Conservation (phyloP, 2,329 filamentous ascomycete species). For the Chaetomium globosum region DNA sequence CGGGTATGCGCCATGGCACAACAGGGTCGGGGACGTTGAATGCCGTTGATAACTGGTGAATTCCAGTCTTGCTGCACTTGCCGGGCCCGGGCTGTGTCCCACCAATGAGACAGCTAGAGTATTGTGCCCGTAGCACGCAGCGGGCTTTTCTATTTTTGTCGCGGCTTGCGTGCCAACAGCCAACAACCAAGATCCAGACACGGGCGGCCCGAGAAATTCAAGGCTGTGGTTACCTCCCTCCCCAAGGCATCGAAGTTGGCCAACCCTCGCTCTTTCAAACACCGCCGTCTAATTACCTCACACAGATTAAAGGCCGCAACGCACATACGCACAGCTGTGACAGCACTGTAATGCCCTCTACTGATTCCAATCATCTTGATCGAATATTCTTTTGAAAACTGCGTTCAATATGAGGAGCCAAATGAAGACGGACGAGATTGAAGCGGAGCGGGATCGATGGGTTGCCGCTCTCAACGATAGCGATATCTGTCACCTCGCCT, state of each 20-base stretch:
- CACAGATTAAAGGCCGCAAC: too few species aligned
- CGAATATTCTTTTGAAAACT: neutral
- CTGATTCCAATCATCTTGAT: neutral
- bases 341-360: neutral
- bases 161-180: neutral
- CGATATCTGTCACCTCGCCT: slow-evolving; percentile 17
- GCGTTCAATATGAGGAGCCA: slow-evolving; percentile 2
- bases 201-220: slow-evolving; percentile 1
- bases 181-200: slow-evolving; percentile 7
- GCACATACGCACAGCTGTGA: too few species aligned
- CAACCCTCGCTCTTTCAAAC: neutral
- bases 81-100: too few species aligned
- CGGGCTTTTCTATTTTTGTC: too few species aligned
- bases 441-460: slow-evolving; percentile 10
- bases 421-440: slow-evolving; percentile 6
- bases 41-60: too few species aligned
- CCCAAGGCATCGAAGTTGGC: neutral
- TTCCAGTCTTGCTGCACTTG: too few species aligned
- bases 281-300: neutral
- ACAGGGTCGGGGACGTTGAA: too few species aligned
- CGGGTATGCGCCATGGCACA: too few species aligned
- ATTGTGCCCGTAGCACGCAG: too few species aligned
- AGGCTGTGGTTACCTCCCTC: neutral
- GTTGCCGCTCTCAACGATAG: slow-evolving; percentile 9
- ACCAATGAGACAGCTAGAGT: too few species aligned